Evolutionary conservation across 345 rosid species (phyloP).

Genomic region (Schrenkiella parvula): DNA sequence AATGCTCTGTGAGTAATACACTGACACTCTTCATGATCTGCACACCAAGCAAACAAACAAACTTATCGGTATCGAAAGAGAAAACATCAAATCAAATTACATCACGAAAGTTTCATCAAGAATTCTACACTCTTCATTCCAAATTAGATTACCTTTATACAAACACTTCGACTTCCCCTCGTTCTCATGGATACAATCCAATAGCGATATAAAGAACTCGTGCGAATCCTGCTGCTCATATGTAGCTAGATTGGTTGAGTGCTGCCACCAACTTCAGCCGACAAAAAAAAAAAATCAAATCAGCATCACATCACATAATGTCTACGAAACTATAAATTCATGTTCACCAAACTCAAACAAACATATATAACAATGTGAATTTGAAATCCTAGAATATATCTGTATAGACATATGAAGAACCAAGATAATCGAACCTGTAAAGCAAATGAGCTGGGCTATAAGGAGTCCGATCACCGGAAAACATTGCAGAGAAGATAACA

Average conservation of each 20-base stretch:
- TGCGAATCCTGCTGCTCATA: slow-evolving; percentile 95
- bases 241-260: slow-evolving; percentile 71
- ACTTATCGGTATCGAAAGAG: background rate
- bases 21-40: slow-evolving; percentile 76
- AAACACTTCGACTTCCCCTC: slow-evolving; percentile 50
- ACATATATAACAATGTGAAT: slow-evolving; percentile 4
- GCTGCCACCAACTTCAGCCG: slow-evolving; percentile 91
- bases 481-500: slow-evolving; percentile 65
- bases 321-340: background rate
- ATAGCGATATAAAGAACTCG: slow-evolving; percentile 86
- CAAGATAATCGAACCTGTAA: slow-evolving; percentile 50
- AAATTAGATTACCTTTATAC: slow-evolving; percentile 40
- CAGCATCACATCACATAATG: slow-evolving; percentile 12
- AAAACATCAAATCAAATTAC: background rate
- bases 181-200: slow-evolving; percentile 85
- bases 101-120: background rate
- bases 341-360: background rate
- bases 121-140: background rate
- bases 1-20: slow-evolving; percentile 88
- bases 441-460: slow-evolving; percentile 91
- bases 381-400: background rate
- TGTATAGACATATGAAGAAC: background rate
- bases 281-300: slow-evolving; percentile 2
- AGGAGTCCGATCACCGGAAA: slow-evolving; percentile 69
- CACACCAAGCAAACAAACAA: slow-evolving; percentile 19